Evolutionary conservation across 352 stramenopile species (phyloP), one percentile per base, ranked within the genome.

Genomic region (Pythium phragmiticola): DNA sequence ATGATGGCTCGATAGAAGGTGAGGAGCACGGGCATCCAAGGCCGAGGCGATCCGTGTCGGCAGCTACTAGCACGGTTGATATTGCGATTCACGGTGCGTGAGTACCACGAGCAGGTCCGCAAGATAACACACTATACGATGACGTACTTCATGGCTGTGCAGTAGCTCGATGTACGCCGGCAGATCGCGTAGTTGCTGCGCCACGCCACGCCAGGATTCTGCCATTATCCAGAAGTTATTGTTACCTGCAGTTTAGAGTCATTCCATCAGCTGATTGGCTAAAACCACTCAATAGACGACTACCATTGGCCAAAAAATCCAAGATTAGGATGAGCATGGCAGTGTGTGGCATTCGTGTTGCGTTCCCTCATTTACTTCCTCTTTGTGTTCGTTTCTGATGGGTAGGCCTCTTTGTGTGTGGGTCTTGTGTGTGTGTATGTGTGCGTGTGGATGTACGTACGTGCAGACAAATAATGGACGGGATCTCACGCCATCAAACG

Each of bases 91-190:
- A 36, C 11, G 33, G 7, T 26, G 6, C n/a, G 37, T 63, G 19
- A 55, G 62, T 21, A 2, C 2, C 19, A 69, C 41, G 26, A 23
- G 46, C 23, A 16, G 12, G 45, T 8, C 7, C 17, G 21, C 7
- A 2, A 63, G n/a, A 45, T 0, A 26, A 33, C 7, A 12, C 8
- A 21, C 28, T 23, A 17, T 17, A n/a, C 21, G 3, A 2, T 49
- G 0, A 50, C 21, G 37, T 17, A 70, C 65, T 48, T 71, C 65
- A 21, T 66, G 57, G 43, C 28, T 58, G n/a, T 49, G 65, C 14
- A 71, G 33, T 6, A 66, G 58, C 47, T 52, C 42, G 0, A 71
- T 14, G n/a, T 71, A 71, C 52, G 50, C 19, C 3, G 42, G 39
- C 9, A 60, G n/a, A 9, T 66, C 57, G 52, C 34, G 56, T 2